A percentile compares a stretch with the other conserved stretches of the same genome.
These are phyloP conservation scores for Colletotrichum eleusines DNA, from an alignment of 2,329 filamentous ascomycete species.

Conservation along the genomic window DNA sequence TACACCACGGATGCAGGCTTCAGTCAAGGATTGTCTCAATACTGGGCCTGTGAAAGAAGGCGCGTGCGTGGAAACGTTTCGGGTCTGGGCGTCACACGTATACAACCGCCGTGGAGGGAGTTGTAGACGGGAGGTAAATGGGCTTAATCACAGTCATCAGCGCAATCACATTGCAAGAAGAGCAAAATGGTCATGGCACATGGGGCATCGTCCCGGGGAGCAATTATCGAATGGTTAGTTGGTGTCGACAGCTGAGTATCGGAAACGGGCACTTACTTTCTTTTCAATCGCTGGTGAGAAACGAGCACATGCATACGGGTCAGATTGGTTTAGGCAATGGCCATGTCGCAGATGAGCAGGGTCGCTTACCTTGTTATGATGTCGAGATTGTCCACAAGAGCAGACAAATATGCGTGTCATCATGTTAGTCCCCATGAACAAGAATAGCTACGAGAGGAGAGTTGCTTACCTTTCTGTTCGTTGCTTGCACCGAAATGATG, in stretches of 20 bases:
- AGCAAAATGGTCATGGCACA: not conserved
- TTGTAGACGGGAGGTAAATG: not conserved
- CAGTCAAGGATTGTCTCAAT: not conserved
- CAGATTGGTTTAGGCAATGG: not conserved
- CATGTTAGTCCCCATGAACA: not conserved
- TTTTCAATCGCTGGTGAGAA: too few species aligned
- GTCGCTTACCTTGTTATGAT: not conserved
- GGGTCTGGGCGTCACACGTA: not conserved
- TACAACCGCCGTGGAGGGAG: not conserved
- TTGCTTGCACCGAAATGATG: too few species aligned
- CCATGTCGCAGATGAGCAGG: not conserved
- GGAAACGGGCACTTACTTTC: not conserved
- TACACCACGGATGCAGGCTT: not conserved
- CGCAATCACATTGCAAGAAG: not conserved
- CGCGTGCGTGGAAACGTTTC: too few species aligned
- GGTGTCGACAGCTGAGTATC: too few species aligned
- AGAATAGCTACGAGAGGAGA: not conserved
- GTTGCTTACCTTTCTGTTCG: not conserved
- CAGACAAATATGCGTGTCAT: not conserved
- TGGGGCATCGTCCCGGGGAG: not conserved
- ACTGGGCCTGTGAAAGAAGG: not conserved
- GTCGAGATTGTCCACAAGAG: not conserved
- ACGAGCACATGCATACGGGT: not conserved
- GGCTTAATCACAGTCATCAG: too few species aligned
- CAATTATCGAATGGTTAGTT: too few species aligned